phyloP scores from a whole-genome alignment of 1,284 basidiomycete species.

The Phlebopus sp. region DNA sequence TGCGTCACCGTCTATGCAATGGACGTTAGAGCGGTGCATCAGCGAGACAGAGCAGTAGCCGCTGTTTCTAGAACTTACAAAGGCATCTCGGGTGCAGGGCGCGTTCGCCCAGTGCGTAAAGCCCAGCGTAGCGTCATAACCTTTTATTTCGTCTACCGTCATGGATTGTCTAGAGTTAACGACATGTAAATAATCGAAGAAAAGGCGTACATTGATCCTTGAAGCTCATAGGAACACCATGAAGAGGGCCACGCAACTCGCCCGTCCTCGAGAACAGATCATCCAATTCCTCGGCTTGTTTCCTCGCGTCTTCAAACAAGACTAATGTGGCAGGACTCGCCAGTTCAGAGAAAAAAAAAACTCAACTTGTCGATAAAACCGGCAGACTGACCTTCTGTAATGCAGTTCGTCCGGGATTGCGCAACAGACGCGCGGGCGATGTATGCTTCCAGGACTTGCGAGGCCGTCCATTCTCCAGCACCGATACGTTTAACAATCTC shows the following conservation, averaged over 20 bases:
- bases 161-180: conserved; percentile 9
- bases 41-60: no score
- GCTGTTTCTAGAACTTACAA: no score
- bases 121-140: conserved; percentile 70
- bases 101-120: conserved; percentile 67
- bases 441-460: conserved; percentile 69
- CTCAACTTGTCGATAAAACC: no score
- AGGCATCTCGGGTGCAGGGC: conserved; percentile 54
- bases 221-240: conserved; percentile 79
- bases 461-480: conserved; percentile 69
- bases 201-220: conserved; percentile 63
- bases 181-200: background rate
- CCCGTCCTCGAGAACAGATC: conserved; percentile 60
- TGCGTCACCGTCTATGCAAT: conserved; percentile 40
- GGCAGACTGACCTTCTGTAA: conserved; percentile 64
- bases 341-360: no score
- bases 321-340: conserved; percentile 38
- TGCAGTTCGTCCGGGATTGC: conserved; percentile 68
- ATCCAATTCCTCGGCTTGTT: conserved; percentile 63
- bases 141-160: conserved; percentile 52
- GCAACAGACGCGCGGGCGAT: conserved; percentile 64
- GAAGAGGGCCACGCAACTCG: conserved; percentile 65
- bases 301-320: conserved; percentile 66
- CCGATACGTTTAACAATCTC: conserved; percentile 62
- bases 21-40: background rate